These are phyloP conservation scores for Sarocladiaceae sp. DNA, from an alignment of 2,329 filamentous ascomycete genomes.

Conservation along the genomic window DNA sequence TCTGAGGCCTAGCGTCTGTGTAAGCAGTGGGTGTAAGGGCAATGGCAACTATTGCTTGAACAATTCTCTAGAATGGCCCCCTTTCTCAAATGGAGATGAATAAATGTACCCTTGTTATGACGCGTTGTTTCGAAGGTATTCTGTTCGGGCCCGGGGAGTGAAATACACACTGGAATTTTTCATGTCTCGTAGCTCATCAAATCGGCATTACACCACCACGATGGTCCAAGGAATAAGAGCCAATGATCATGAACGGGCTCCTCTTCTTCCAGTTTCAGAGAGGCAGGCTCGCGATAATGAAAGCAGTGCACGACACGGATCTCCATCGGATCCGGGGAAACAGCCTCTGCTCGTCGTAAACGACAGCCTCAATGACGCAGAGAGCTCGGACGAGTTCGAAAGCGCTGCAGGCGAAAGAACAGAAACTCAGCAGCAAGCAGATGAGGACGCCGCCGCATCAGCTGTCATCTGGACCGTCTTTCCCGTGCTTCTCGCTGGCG, in stretches of 20 bases:
- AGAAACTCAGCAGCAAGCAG: background rate
- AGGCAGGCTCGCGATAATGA: background rate
- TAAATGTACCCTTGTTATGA: too few species aligned
- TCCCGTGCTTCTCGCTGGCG: slow-evolving; percentile 9
- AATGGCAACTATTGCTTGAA: too few species aligned
- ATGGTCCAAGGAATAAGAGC: background rate
- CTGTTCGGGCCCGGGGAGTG: too few species aligned
- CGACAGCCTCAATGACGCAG: background rate
- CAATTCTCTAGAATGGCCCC: too few species aligned
- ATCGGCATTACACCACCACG: background rate
- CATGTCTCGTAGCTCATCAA: background rate
- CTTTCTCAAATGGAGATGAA: too few species aligned
- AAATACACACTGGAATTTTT: too few species aligned
- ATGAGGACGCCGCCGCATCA: background rate
- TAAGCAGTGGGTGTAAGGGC: too few species aligned
- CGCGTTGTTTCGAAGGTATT: too few species aligned
- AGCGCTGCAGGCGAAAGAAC: background rate
- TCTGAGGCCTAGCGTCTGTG: too few species aligned
- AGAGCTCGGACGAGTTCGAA: background rate
- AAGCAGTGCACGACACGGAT: background rate
- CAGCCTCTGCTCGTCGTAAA: background rate
- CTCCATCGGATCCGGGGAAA: background rate
- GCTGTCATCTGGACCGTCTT: slow-evolving; percentile 9
- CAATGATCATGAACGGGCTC: background rate
- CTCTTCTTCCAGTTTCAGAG: background rate